Evolutionary conservation across 129 eudicot genomes (phyloP), one percentile per base, ranked within the genome.

Genomic region (Escallonia herrerae): DNA sequence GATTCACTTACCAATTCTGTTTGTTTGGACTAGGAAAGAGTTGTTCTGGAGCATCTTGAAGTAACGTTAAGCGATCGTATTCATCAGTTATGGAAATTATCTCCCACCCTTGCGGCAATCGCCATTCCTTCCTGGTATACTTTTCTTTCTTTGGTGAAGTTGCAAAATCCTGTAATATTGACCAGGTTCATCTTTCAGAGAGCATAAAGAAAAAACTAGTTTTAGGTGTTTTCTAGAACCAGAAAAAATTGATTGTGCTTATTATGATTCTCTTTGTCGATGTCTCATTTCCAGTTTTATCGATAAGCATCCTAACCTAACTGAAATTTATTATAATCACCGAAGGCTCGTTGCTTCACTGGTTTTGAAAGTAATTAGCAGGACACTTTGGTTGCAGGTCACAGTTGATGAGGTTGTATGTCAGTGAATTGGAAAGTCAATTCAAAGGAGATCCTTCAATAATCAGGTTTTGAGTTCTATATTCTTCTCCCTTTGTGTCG

Each of bases 111-210:
- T 68, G 67, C 63, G 68, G 95, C 91, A 69, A 68, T 68, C 5
- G 75, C 95, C 58, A 76, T 87, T 75, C 88, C 95, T 74, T 69
- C 76, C 8, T 68, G 91, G 95, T 84, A 84, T 64, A 54, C 33
- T n/a, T 38, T 56, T 33, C 38, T 1, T 71, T 82, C 50, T 56
- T 72, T 52, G 48, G 52, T 43, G 15, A 47, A 22, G 33, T 22
- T 57, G 50, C 9, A 4, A 5, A 45, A 51, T 12, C 58, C 51
- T 54, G 13, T n/a, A n/a, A n/a, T n/a, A 22, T 22, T 22, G 33
- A 0, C 33, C 33, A 22, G 33, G 33, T 22, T 22, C 33, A 22
- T 22, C 33, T 22, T 22, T 22, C 33, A 22, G 33, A 22, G 0
- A 22, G 33, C 33, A 22, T 22, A 22, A 22, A 22, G 33, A 22